Percentiles rank a stretch among this genome's conserved stretches.
Conservation (phyloP, 179 eudicot genomes). For the Beta lomatogona region DNA sequence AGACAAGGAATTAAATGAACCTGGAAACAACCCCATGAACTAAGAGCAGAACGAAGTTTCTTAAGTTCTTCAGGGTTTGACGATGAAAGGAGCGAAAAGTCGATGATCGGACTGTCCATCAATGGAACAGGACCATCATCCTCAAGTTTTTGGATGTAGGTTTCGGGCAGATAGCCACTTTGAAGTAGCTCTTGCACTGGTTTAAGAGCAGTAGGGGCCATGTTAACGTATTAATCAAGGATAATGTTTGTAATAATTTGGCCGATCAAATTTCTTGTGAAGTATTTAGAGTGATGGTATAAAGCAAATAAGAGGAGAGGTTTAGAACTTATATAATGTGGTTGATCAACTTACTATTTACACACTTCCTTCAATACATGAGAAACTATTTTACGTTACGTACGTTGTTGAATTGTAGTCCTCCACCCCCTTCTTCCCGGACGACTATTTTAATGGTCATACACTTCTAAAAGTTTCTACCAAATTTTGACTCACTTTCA, state of each 20-base stretch:
- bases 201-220: slow-evolving; percentile 15
- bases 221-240: not conserved
- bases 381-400: not conserved
- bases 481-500: too few species aligned
- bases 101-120: slow-evolving; percentile 35
- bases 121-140: slow-evolving; percentile 28
- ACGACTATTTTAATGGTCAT: too few species aligned
- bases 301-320: not conserved
- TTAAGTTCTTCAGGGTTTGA: slow-evolving; percentile 24
- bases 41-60: slow-evolving; percentile 36
- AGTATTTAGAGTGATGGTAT: not conserved
- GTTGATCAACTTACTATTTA: not conserved
- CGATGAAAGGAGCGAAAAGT: slow-evolving; percentile 22
- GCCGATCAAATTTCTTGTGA: not conserved
- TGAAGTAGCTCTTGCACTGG: slow-evolving; percentile 42
- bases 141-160: slow-evolving; percentile 23
- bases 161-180: slow-evolving; percentile 29
- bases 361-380: too few species aligned
- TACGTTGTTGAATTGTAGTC: not conserved
- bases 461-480: too few species aligned
- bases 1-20: slow-evolving; percentile 8
- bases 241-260: not conserved
- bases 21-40: slow-evolving; percentile 53
- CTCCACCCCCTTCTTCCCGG: not conserved
- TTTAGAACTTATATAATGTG: not conserved